Conservation (phyloP, 163 green algal species). For the Scenedesmus sp. region DNA sequence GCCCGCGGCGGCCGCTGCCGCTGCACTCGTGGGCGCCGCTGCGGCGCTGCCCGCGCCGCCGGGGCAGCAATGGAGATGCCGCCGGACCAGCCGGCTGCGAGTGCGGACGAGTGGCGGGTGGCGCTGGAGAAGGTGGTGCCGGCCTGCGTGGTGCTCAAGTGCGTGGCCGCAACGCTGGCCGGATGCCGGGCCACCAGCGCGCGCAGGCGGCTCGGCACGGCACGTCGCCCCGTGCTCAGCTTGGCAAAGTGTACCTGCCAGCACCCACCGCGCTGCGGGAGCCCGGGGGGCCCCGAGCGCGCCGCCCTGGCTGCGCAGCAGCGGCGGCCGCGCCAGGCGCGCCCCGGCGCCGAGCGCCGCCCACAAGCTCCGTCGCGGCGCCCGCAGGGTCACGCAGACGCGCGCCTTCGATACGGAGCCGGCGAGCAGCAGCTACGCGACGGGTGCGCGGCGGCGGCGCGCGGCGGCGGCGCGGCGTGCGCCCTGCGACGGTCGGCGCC, state of each 20-base stretch:
- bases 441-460: constrained; percentile 47
- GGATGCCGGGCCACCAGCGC: background rate
- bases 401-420: constrained; percentile 88
- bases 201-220: no score
- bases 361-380: background rate
- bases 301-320: no score
- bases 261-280: no score
- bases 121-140: constrained; percentile 75
- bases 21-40: no score
- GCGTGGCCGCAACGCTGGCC: background rate
- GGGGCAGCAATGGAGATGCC: constrained; percentile 12
- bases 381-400: constrained; percentile 75
- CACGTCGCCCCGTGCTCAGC: no score
- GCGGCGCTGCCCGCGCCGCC: background rate
- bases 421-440: constrained; percentile 65
- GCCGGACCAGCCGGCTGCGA: constrained; percentile 7
- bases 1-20: no score
- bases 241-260: no score
- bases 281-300: background rate
- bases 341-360: no score
- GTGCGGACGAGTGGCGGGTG: constrained; percentile 61
- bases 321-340: no score
- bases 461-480: background rate
- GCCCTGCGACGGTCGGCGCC: no score
- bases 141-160: constrained; percentile 80